Evolutionary conservation across 2,329 filamentous ascomycete species (phyloP).

Genomic region (Orbilia quercus): DNA sequence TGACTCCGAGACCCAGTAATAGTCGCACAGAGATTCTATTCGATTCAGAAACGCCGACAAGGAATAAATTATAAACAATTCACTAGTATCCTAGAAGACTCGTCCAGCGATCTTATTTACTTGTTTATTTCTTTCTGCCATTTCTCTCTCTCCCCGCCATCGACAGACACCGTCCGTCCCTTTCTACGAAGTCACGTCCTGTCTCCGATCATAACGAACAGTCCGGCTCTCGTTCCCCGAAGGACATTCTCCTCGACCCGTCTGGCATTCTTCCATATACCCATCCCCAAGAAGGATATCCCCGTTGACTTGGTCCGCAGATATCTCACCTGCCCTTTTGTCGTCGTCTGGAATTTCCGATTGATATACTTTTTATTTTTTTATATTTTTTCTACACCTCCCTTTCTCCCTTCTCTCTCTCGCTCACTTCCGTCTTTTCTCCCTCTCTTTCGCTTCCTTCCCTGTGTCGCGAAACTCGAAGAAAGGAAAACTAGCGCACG

Average conservation of each 20-base stretch:
- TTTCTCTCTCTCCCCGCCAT: slow-evolving; percentile 56
- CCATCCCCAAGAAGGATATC: background rate
- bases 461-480: slow-evolving; percentile 12
- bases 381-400: no score
- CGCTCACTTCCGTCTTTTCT: slow-evolving; percentile 5
- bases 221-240: slow-evolving; percentile 35
- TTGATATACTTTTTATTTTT: background rate
- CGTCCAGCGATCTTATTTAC: background rate
- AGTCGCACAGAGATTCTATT: slow-evolving; percentile 37
- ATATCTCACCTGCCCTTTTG: slow-evolving; percentile 23
- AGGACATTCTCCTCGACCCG: slow-evolving; percentile 30
- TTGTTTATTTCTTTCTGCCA: slow-evolving; percentile 3
- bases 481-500: slow-evolving; percentile 18
- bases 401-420: background rate
- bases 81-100: no score
- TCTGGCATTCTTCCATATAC: slow-evolving; percentile 40
- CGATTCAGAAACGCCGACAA: slow-evolving; percentile 24
- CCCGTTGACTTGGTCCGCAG: background rate
- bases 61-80: no score
- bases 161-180: slow-evolving; percentile 2
- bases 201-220: slow-evolving; percentile 38
- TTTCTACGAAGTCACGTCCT: slow-evolving; percentile 37
- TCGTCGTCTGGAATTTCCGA: slow-evolving; percentile 21
- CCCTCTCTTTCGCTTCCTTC: background rate
- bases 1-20: background rate